Evolutionary conservation across 2,329 filamentous ascomycete species (phyloP), one percentile per base, ranked within the genome.

Genomic region (Penicillium nordicum): DNA sequence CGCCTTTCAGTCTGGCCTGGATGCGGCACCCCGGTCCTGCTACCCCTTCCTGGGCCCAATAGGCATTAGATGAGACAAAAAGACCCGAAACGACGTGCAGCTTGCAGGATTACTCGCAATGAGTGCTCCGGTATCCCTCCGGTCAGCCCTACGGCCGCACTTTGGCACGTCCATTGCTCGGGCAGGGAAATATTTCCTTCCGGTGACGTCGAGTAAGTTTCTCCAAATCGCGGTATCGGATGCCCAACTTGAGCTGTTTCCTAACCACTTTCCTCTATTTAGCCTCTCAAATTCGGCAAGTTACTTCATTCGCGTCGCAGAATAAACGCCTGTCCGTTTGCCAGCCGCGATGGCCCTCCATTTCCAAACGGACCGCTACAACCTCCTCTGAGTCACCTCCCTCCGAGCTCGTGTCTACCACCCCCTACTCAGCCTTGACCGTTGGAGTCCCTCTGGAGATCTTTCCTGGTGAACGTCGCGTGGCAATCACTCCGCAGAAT

Each of bases 401-500:
- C 21, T 58, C 65, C 21, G 61, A 68, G 8, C 53, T 57, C 12
- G 64, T 68, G 4, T 54, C 69, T 4, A 62, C 66, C 40, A 67
- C 71, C 25, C 89, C 90, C 0, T 95, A 92, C 72, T 78, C 82
- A 21, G 79, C 86, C 43, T 81, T 96, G 54, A 88, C 85, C 4
- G 85, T 96, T 46, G 91, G 91, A 56, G 84, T 94, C 4, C 90
- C 90, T 14, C 84, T 83, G 56, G 92, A 96, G 74, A 88, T 84
- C n/a, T 91, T 83, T 66, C 83, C 86, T 0, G 84, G 87, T 56
- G 92, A 96, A 76, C 86, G 88, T 41, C 88, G 92, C 49, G 91
- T 96, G 14, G 90, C 92, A 30, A 81, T 96, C 54, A 93, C 90
- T 0, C 92, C 92, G 1, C 85, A 89, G 61, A 96, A 96, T 76